A percentile compares a stretch with the other conserved stretches of the same genome.
Evolutionary conservation across 2,329 filamentous ascomycete species (phyloP).

Genomic region (Aureobasidium sp.): DNA sequence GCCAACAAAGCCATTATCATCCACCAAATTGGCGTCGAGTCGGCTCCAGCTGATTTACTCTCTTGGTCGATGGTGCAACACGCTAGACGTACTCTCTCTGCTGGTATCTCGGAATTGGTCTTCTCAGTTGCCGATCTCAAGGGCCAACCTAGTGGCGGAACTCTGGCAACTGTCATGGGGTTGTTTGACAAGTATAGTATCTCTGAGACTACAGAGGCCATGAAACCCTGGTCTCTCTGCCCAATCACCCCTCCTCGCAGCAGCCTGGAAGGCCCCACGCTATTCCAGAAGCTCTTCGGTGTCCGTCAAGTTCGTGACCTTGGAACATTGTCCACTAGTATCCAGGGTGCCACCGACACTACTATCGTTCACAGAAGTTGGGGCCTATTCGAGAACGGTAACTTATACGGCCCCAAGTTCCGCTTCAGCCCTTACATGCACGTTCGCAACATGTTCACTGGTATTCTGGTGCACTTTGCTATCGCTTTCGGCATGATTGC

Average conservation of each 20-base stretch:
- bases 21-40: slow-evolving; percentile 52
- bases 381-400: slow-evolving; percentile 42
- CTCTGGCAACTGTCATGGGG: slow-evolving; percentile 55
- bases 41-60: slow-evolving; percentile 49
- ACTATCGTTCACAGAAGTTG: slow-evolving; percentile 53
- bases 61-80: slow-evolving; percentile 45
- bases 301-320: slow-evolving; percentile 48
- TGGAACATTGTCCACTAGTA: slow-evolving; percentile 48
- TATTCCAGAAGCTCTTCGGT: slow-evolving; percentile 39
- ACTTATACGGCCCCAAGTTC: slow-evolving; percentile 50
- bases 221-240: slow-evolving; percentile 44
- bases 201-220: slow-evolving; percentile 35
- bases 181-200: slow-evolving; percentile 38
- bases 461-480: slow-evolving; percentile 39
- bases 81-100: slow-evolving; percentile 42
- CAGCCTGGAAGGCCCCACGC: slow-evolving; percentile 24
- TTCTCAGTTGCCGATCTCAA: slow-evolving; percentile 47
- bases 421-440: slow-evolving; percentile 48
- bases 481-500: slow-evolving; percentile 38
- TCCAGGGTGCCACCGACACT: slow-evolving; percentile 44
- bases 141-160: slow-evolving; percentile 47
- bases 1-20: slow-evolving; percentile 53
- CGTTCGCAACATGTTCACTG: slow-evolving; percentile 41
- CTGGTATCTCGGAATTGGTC: slow-evolving; percentile 43
- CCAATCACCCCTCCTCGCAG: slow-evolving; percentile 29